Conservation (phyloP, 1,284 basidiomycete species). For the Cutaneotrichosporon mucoides region DNA sequence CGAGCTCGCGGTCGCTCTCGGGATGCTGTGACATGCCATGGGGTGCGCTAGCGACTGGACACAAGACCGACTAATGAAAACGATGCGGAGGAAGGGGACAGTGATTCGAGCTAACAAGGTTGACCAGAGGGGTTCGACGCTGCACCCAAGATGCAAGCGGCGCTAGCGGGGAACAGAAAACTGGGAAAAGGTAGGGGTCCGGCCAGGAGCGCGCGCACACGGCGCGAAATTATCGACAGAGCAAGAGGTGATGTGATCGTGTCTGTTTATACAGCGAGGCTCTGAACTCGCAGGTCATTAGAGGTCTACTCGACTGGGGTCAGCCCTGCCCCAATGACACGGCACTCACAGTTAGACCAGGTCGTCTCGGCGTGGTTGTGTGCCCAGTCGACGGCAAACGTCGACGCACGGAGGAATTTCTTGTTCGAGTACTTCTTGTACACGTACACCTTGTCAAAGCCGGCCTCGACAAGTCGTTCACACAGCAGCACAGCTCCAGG, state of each 20-base stretch:
- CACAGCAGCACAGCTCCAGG: constrained; percentile 78
- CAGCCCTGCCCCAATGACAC: no score
- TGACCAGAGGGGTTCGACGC: no score
- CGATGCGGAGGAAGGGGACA: background rate
- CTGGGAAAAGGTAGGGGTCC: background rate
- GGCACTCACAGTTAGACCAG: constrained; percentile 6
- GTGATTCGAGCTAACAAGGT: no score
- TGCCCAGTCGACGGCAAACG: constrained; percentile 56
- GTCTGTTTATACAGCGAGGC: background rate
- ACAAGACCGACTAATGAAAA: background rate
- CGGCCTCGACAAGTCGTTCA: constrained; percentile 74
- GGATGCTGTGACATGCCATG: constrained; percentile 1
- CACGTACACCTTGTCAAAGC: constrained; percentile 80
- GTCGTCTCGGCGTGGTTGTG: constrained; percentile 28
- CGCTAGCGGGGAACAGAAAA: background rate
- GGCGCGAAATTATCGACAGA: background rate
- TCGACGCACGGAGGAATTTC: constrained; percentile 82
- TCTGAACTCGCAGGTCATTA: background rate
- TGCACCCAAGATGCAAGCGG: no score
- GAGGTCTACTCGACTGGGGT: no score
- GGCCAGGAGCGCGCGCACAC: background rate
- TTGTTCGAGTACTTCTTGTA: constrained; percentile 97
- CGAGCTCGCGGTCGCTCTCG: background rate
- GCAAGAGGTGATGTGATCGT: background rate
- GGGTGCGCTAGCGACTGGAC: background rate